Conservation (phyloP, 23 red algal genomes). For the Gracilaria domingensis region DNA sequence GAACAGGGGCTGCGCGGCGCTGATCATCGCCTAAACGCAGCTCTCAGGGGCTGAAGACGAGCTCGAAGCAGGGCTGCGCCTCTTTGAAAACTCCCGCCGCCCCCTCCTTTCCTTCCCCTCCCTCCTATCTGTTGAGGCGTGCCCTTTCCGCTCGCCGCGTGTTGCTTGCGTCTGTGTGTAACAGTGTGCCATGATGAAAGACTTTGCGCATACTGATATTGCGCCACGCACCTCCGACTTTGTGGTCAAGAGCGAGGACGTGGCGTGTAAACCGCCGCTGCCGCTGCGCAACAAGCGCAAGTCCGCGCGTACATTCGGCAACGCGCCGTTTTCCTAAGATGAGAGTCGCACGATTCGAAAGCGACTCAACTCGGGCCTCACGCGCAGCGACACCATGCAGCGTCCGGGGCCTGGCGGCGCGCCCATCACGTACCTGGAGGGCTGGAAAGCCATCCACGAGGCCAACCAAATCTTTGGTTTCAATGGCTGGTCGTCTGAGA, state of each 20-base stretch:
- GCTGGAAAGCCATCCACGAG: conserved; percentile 84
- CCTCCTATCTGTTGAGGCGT: no score
- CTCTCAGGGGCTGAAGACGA: no score
- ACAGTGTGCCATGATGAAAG: no score
- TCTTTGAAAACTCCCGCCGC: no score
- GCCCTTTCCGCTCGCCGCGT: no score
- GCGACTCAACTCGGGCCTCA: conserved; percentile 51
- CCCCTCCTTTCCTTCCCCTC: no score
- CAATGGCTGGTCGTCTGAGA: conserved; percentile 83
- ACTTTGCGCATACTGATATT: background rate
- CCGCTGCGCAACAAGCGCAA: background rate
- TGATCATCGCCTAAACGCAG: no score
- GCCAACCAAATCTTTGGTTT: conserved; percentile 94
- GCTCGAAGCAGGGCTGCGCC: no score
- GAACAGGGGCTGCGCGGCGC: no score
- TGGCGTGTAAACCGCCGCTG: background rate
- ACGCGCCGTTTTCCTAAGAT: conserved; percentile 34
- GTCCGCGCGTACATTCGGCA: conserved; percentile 33
- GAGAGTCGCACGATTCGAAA: conserved; percentile 41
- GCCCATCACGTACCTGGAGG: conserved; percentile 77
- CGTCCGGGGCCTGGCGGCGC: conserved; percentile 73
- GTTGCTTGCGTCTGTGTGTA: no score
- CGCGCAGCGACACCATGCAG: conserved; percentile 69
- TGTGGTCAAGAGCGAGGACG: background rate
- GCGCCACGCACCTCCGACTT: background rate